phyloP scores from a whole-genome alignment of 805 yeast species.

The Nakazawaea peltata region DNA sequence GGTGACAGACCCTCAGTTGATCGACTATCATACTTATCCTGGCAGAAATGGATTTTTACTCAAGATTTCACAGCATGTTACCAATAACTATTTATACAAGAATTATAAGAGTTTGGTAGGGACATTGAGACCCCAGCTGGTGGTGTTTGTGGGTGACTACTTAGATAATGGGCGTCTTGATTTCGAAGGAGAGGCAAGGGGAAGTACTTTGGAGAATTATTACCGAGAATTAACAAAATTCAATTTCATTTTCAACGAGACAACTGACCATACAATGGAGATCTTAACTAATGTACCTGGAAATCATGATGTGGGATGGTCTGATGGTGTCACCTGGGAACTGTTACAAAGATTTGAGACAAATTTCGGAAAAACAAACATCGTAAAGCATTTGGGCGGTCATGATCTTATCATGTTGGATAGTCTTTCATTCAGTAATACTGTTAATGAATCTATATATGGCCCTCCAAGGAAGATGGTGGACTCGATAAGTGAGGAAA shows the following conservation, averaged over 20 bases:
- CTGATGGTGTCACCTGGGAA: slow-evolving; percentile 50
- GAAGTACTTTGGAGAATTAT: slow-evolving; percentile 41
- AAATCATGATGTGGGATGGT: slow-evolving; percentile 95
- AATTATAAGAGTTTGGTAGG: slow-evolving; percentile 61
- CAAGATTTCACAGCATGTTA: slow-evolving; percentile 45
- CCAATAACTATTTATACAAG: slow-evolving; percentile 74
- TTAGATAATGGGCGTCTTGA: slow-evolving; percentile 85
- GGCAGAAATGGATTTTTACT: slow-evolving; percentile 47
- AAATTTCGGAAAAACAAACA: slow-evolving; percentile 66
- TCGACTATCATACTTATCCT: slow-evolving; percentile 84
- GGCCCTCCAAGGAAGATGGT: slow-evolving; percentile 46
- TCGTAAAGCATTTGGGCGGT: slow-evolving; percentile 47
- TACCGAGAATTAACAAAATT: slow-evolving; percentile 59
- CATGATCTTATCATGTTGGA: slow-evolving; percentile 74
- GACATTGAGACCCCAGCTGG: slow-evolving; percentile 62
- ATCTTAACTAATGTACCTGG: slow-evolving; percentile 48
- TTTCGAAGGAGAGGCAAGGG: slow-evolving; percentile 47
- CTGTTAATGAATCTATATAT: slow-evolving; percentile 32
- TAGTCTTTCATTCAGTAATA: slow-evolving; percentile 68
- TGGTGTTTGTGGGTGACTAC: slow-evolving; percentile 80
- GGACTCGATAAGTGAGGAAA: slow-evolving; percentile 23
- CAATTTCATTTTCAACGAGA: slow-evolving; percentile 40
- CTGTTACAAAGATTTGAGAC: slow-evolving; percentile 56
- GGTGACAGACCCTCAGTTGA: slow-evolving; percentile 93
- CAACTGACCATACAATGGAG: background rate